phyloP scores from a whole-genome alignment of 164 flowering plant genomes.

The Paratinospora sagittata region DNA sequence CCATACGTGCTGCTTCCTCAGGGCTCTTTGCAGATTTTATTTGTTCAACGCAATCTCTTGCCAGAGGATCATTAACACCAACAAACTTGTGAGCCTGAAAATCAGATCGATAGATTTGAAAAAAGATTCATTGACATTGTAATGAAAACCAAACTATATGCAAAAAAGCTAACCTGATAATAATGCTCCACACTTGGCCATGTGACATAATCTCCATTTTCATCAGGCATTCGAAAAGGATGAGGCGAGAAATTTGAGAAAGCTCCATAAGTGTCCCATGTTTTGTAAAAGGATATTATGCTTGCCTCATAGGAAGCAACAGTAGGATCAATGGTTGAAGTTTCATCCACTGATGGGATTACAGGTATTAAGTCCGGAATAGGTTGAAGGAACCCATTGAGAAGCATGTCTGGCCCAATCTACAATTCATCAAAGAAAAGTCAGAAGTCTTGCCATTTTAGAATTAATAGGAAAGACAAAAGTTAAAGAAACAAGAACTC shows the following conservation, averaged over 20 bases:
- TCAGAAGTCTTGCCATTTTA: neutral
- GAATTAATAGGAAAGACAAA: neutral
- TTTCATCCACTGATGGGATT: conserved; percentile 76
- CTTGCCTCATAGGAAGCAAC: conserved; percentile 60
- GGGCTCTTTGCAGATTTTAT: conserved; percentile 79
- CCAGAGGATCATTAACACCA: conserved; percentile 52
- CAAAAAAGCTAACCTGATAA: conserved; percentile 60
- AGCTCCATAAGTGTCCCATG: conserved; percentile 97
- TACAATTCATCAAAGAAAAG: conserved; percentile 23
- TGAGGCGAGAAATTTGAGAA: conserved; percentile 93
- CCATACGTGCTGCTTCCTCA: conserved; percentile 94
- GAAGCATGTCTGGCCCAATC: conserved; percentile 95
- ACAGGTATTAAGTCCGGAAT: conserved; percentile 75
- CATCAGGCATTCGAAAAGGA: conserved; percentile 70
- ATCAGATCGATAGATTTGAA: neutral
- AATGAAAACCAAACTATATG: neutral
- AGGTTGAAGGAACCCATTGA: conserved; percentile 94
- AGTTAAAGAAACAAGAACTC: neutral
- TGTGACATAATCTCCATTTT: conserved; percentile 46
- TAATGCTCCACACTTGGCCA: conserved; percentile 93
- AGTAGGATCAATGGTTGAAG: conserved; percentile 70
- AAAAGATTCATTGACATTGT: too few relatives aligned
- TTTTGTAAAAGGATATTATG: conserved; percentile 83
- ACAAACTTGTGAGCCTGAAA: conserved; percentile 81
- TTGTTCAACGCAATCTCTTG: conserved; percentile 46